Evolutionary conservation across 2,329 filamentous ascomycete genomes (phyloP), one percentile per base, ranked within the genome.

Genomic region (Pseudogymnoascus destructans): DNA sequence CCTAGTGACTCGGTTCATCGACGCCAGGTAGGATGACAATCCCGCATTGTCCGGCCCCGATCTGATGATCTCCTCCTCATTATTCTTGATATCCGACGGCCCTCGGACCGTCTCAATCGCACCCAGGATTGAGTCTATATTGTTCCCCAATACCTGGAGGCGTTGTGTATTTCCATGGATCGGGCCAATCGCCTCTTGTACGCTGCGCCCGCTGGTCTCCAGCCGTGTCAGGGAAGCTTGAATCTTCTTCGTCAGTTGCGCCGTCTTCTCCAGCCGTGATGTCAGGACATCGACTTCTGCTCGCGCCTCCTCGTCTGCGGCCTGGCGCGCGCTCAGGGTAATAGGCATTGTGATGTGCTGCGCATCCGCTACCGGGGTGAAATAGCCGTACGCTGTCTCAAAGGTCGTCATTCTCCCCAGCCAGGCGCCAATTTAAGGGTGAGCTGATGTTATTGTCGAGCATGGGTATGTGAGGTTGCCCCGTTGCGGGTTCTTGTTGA

Each of bases 161-260:
- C 84, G 86, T 71, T 89, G 87, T 0, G 93, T 97, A 71, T 96
- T 95, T 66, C 87, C 88, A 69, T 91, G 95, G 40, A 98, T 85
- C 7, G 93, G 93, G 0, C 89, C 89, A 59, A 95, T 90, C 9
- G 95, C 91, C 68, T 95, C 89, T 67, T 89, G 86, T 17, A 97
- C 90, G 61, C 87, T 91, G 73, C 90, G 89, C 15, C 92, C 93
- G 57, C 89, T 95, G 35, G 85, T 82, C 66, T 97, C 90, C 32
- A 98, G 77, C 59, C 91, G 81, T 35, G 83, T 81, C 64, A 96
- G 79, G 57, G 89, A 95, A 25, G 87, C 86, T 72, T 95, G 87
- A 59, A 98, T 96, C 76, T 95, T 95, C 75, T 93, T 95, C 30
- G 90, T 95, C 70, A 97, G 79, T 68, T 89, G 83, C 61, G 90